A percentile compares a stretch with the other conserved stretches of the same genome.
Conservation (phyloP, 2,329 filamentous ascomycete species). For the Orbilia javanica region DNA sequence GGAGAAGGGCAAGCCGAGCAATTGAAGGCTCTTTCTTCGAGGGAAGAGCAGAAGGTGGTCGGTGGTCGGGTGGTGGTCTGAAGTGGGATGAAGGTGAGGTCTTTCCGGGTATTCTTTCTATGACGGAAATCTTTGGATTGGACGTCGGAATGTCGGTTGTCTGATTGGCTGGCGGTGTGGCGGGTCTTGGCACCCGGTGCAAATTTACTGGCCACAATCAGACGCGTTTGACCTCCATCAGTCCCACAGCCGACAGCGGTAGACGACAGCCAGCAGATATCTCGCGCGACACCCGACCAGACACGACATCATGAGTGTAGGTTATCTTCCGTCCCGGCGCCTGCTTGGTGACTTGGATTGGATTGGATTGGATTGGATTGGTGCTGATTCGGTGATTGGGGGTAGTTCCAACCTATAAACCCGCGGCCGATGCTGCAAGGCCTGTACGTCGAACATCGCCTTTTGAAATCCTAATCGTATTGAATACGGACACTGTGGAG, state of each 20-base stretch:
- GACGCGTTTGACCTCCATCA: slow-evolving; percentile 44
- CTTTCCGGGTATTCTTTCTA: slow-evolving; percentile 32
- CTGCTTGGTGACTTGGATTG: too few relatives aligned
- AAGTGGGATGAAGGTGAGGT: slow-evolving; percentile 59
- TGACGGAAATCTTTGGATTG: slow-evolving; percentile 57
- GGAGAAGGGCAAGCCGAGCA: slow-evolving; percentile 38
- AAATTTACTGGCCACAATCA: slow-evolving; percentile 45
- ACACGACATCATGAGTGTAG: slow-evolving; percentile 55
- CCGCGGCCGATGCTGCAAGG: slow-evolving; percentile 95
- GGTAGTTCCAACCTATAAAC: slow-evolving; percentile 89
- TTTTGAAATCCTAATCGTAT: neutral
- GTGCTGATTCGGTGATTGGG: slow-evolving; percentile 28
- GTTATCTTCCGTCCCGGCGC: neutral
- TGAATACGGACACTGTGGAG: neutral
- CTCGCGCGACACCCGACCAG: slow-evolving; percentile 20
- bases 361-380: too few relatives aligned
- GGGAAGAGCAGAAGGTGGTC: slow-evolving; percentile 12
- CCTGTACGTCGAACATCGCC: slow-evolving; percentile 73
- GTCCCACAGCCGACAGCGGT: neutral
- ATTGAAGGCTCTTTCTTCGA: slow-evolving; percentile 40
- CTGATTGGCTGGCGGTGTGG: slow-evolving; percentile 43
- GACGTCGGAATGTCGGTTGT: slow-evolving; percentile 50
- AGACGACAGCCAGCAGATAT: neutral
- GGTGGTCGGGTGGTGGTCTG: slow-evolving; percentile 19
- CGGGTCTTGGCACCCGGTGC: slow-evolving; percentile 47